Percentiles rank a stretch among this genome's conserved stretches.
These are phyloP conservation scores for Monosporascus sp. DNA, from an alignment of 2,329 filamentous ascomycete genomes.

Conservation along the genomic window DNA sequence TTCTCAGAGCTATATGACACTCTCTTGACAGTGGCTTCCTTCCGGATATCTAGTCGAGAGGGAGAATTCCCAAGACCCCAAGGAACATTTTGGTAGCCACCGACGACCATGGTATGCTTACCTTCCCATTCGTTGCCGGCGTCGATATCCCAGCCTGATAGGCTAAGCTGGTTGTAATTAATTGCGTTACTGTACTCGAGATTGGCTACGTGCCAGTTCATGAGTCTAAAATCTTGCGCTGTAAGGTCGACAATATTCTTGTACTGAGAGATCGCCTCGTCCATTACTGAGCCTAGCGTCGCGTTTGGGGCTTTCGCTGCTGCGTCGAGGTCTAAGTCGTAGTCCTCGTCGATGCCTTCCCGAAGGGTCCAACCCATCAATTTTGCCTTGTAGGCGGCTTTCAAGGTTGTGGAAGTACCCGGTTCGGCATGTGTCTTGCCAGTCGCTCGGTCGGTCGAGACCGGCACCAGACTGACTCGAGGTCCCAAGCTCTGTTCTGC, in stretches of 20 bases:
- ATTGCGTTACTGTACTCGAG: conserved; percentile 95
- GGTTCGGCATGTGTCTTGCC: conserved; percentile 68
- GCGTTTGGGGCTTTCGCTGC: conserved; percentile 60
- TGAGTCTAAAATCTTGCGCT: conserved; percentile 78
- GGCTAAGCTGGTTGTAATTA: conserved; percentile 78
- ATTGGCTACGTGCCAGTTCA: conserved; percentile 99
- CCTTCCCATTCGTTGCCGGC: conserved; percentile 97
- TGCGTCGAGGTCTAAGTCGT: conserved; percentile 65
- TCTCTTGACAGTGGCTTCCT: conserved; percentile 64
- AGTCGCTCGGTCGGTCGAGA: conserved; percentile 63
- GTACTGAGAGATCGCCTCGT: conserved; percentile 87
- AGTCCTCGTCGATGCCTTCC: conserved; percentile 53
- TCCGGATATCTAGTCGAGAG: conserved; percentile 68
- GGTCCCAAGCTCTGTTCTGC: conserved; percentile 48
- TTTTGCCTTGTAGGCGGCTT: conserved; percentile 71
- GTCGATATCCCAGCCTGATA: conserved; percentile 93
- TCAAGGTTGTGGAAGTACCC: conserved; percentile 61
- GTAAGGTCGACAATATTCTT: conserved; percentile 75
- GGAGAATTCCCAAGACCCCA: conserved; percentile 77
- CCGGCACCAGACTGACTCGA: conserved; percentile 53
- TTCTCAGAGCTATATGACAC: conserved; percentile 58
- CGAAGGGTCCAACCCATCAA: conserved; percentile 79
- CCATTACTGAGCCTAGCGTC: conserved; percentile 84
- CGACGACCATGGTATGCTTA: conserved; percentile 85
- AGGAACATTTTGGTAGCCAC: conserved; percentile 91